These are phyloP conservation scores for Spinacia oleracea DNA, from an alignment of 179 eudicot genomes.

Conservation along the genomic window DNA sequence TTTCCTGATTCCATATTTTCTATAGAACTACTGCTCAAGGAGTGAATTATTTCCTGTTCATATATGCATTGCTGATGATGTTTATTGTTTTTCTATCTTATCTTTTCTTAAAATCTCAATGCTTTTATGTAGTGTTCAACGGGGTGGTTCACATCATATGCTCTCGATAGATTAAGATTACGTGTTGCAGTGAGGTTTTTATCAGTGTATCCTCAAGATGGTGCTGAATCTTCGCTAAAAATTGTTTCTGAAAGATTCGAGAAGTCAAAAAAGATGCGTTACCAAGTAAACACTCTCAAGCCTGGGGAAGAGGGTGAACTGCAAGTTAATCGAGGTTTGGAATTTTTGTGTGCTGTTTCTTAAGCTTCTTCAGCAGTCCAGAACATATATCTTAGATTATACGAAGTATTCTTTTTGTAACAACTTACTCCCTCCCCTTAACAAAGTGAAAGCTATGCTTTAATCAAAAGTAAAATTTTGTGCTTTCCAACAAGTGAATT, in stretches of 20 bases:
- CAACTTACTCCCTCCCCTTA: background rate
- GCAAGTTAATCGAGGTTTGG: constrained; percentile 52
- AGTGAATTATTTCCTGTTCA: background rate
- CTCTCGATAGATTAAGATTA: constrained; percentile 53
- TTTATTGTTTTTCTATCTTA: background rate
- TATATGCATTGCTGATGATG: constrained; percentile 1
- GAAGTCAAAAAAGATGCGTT: constrained; percentile 54
- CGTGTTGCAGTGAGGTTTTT: constrained; percentile 68
- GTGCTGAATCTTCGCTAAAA: constrained; percentile 61
- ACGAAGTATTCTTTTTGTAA: background rate
- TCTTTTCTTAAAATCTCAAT: constrained; percentile 15
- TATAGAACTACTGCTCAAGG: background rate
- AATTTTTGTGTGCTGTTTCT: background rate
- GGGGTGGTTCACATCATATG: constrained; percentile 74
- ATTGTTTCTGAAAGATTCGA: constrained; percentile 53
- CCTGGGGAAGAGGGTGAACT: constrained; percentile 43
- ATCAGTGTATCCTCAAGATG: constrained; percentile 61
- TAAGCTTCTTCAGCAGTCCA: constrained; percentile 1
- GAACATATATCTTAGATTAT: background rate
- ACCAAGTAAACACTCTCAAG: constrained; percentile 36
- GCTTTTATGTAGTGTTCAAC: constrained; percentile 52
- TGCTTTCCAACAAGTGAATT: background rate
- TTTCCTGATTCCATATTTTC: background rate
- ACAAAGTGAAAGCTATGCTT: too few species aligned
- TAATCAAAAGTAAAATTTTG: background rate